phyloP scores from a whole-genome alignment of 1,139 yeast genomes.

The Yamadazyma aaseri region DNA sequence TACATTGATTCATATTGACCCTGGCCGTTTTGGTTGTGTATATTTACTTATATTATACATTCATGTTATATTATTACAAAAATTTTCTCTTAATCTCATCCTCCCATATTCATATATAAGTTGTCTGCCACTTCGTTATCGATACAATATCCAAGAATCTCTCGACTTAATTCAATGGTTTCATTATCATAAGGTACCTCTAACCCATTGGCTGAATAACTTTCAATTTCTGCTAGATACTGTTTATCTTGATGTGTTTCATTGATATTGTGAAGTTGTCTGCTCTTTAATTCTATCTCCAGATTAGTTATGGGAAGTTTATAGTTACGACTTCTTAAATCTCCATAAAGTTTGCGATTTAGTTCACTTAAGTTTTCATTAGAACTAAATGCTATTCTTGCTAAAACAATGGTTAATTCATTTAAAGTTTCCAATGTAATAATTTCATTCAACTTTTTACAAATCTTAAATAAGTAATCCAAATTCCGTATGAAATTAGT shows the following conservation, averaged over 20 bases:
- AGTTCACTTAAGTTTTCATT: constrained; percentile 33
- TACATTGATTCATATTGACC: no score
- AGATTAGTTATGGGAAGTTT: constrained; percentile 35
- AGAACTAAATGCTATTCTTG: constrained; percentile 58
- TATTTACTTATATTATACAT: no score
- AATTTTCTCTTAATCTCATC: neutral
- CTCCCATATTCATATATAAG: constrained; percentile 58
- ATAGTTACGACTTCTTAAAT: constrained; percentile 26
- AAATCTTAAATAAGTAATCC: constrained; percentile 33
- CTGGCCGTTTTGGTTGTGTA: no score
- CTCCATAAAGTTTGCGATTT: constrained; percentile 32
- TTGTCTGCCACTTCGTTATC: constrained; percentile 82
- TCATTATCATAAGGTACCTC: constrained; percentile 64
- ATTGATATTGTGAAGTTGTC: constrained; percentile 36
- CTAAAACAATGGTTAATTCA: constrained; percentile 51
- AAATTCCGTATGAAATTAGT: constrained; percentile 34
- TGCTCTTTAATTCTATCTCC: constrained; percentile 41
- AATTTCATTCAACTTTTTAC: constrained; percentile 28
- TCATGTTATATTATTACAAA: no score
- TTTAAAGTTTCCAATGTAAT: constrained; percentile 44
- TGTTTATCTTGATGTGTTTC: constrained; percentile 9
- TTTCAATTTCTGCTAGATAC: constrained; percentile 32
- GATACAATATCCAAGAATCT: constrained; percentile 64
- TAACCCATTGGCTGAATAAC: constrained; percentile 52
- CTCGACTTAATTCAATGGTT: constrained; percentile 68